Base-by-base conservation (phyloP, 2,329 filamentous ascomycete species). In the Apiospora arundinis region DNA sequence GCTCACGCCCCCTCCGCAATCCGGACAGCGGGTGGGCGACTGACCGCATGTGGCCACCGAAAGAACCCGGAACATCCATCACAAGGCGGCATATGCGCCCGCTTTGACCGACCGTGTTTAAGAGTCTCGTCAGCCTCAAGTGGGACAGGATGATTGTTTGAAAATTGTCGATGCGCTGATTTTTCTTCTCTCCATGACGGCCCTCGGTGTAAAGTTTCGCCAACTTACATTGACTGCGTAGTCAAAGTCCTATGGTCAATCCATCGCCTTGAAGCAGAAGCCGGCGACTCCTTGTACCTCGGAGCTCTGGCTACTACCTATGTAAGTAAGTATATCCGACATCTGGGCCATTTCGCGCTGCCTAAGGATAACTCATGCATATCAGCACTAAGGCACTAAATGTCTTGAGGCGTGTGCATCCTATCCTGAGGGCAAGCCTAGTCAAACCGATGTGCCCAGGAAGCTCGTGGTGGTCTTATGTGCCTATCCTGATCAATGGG, bases 101-200 rank as follows among this genome's bases (percentile, higher is more conserved):
- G 56, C 56, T 63, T 63, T 63, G 56, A 63, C 56, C 28, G 56
- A 63, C 21, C 32, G 56, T 40, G 56, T 40, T 18, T 23, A 40
- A 21, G 18, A 14, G 18, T 63, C 21, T 40, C 32, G 56, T 5
- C 16, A 56, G 18, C 32, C 8, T 40, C 56, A 40, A n/a, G 28
- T 7, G n/a, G n/a, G n/a, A 63, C 28, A 60, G 28, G 16, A 60
- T n/a, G 28, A n/a, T 60, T 32, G 28, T 9, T 60, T 32, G 8
- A 60, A 25, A 32, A 25, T 9, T 21, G 52, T 37, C 52, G 28
- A 60, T 37, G 52, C 52, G 28, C 32, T 16, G 1, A 4, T 60
- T n/a, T 16, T 21, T 21, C 18, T 37, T 60, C 32, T 12, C 8
- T 16, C 18, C 52, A 28, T 2, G 25, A 56, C 32, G 49, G 16